Percentiles rank a stretch among this genome's conserved stretches.
phyloP scores from a whole-genome alignment of 768 basidiomycete species.

The Mycena olivaceomarginata region DNA sequence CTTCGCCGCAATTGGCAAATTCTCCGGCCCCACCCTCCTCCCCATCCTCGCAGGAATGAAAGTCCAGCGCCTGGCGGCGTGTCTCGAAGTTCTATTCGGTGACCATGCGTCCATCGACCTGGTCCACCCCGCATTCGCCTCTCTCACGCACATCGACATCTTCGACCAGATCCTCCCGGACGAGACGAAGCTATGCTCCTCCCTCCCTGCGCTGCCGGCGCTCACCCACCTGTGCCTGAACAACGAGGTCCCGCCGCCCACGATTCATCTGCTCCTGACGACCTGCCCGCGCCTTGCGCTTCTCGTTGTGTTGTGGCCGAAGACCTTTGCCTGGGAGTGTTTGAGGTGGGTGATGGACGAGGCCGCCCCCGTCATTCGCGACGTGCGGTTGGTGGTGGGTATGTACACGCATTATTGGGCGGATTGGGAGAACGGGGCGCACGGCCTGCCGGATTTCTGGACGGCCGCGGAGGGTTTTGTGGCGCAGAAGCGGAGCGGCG shows the following conservation, averaged over 20 bases:
- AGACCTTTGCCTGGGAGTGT: background rate
- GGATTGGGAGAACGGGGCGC: background rate
- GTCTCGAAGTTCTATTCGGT: slow-evolving; percentile 11
- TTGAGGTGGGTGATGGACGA: background rate
- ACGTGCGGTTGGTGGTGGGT: background rate
- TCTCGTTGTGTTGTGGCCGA: slow-evolving; percentile 1
- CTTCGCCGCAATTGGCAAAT: background rate
- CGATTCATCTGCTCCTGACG: background rate
- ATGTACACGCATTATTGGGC: background rate
- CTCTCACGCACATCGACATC: slow-evolving; percentile 29
- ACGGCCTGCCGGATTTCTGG: background rate
- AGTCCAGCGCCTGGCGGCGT: background rate
- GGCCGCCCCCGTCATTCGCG: background rate
- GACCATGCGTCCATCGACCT: background rate
- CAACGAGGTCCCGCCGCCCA: background rate
- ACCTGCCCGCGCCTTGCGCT: background rate
- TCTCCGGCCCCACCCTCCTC: background rate
- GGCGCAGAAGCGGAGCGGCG: background rate
- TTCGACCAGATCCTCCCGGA: slow-evolving; percentile 4
- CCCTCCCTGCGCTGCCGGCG: slow-evolving; percentile 2
- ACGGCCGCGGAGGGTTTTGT: background rate
- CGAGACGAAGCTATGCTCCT: slow-evolving; percentile 10
- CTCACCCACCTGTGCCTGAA: slow-evolving; percentile 32
- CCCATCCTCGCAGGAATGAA: slow-evolving; percentile 22
- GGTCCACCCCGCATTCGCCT: background rate